A percentile compares a stretch with the other conserved stretches of the same genome.
These are phyloP conservation scores for Coprinellus micaceus DNA, from an alignment of 768 basidiomycete species.

Conservation along the genomic window DNA sequence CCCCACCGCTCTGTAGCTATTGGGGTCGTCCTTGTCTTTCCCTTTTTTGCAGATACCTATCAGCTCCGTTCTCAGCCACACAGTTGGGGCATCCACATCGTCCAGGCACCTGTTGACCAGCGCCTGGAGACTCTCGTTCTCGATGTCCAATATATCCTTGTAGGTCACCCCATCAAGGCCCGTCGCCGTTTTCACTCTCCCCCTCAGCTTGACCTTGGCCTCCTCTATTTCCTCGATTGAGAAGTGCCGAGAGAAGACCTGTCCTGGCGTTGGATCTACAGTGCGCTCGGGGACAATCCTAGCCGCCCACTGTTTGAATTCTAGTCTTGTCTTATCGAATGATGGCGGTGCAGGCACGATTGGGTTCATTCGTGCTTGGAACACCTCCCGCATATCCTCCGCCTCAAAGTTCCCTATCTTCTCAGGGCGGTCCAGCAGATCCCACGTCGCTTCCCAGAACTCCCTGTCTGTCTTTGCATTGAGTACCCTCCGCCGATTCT, in stretches of 20 bases:
- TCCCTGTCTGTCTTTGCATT: not conserved
- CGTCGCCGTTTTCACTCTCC: not conserved
- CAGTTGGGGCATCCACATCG: conserved; percentile 7
- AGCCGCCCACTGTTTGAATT: not conserved
- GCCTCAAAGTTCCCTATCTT: not conserved
- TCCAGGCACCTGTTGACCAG: conserved; percentile 15
- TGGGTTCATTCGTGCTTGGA: not conserved
- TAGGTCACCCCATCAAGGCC: conserved; percentile 6
- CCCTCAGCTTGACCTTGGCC: not conserved
- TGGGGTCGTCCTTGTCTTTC: conserved; percentile 13
- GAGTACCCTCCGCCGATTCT: not conserved
- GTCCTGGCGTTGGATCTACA: not conserved
- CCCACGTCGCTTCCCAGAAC: not conserved
- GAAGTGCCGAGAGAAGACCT: not conserved
- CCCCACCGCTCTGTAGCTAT: conserved; percentile 25
- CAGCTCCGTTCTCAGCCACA: conserved; percentile 17
- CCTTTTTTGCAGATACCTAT: conserved; percentile 20
- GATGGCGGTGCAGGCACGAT: not conserved
- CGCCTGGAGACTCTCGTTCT: conserved; percentile 9
- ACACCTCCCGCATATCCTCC: not conserved
- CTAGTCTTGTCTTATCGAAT: not conserved
- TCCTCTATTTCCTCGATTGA: not conserved
- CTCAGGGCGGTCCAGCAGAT: not conserved
- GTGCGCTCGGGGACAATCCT: not conserved
- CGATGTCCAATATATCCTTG: conserved; percentile 5